Percentiles rank a stretch among this genome's conserved stretches.
Conservation (phyloP, 306 rosid genomes). For the Vigna trinervia region DNA sequence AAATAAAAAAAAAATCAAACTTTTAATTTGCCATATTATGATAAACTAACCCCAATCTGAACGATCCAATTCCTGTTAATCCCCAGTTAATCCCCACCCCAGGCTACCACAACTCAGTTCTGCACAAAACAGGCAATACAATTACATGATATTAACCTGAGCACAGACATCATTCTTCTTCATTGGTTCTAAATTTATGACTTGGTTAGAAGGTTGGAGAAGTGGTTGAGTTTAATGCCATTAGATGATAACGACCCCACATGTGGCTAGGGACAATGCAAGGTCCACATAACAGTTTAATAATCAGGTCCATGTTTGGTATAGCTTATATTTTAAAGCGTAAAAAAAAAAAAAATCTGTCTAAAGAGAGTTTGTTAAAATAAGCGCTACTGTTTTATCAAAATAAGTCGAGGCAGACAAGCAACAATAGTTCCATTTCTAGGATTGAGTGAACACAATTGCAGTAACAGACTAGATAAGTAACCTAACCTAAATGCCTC, state of each 20-base stretch:
- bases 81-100: background rate
- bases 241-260: background rate
- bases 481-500: conserved; percentile 31
- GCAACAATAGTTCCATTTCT: background rate
- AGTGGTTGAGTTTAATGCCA: background rate
- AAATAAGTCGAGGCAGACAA: background rate
- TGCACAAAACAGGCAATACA: background rate
- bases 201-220: background rate
- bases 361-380: background rate
- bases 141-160: background rate
- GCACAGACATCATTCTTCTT: background rate
- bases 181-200: background rate
- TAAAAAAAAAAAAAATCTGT: background rate
- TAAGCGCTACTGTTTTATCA: background rate
- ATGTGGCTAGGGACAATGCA: background rate
- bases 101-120: background rate
- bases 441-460: background rate
- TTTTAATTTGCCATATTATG: no score
- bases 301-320: background rate
- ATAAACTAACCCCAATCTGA: no score
- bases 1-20: background rate
- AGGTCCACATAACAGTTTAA: background rate
- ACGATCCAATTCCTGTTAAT: background rate
- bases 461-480: conserved; percentile 24
- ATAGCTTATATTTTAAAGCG: background rate